Base-by-base conservation (phyloP, 2,329 filamentous ascomycete species). In the Microascus cirrosus region DNA sequence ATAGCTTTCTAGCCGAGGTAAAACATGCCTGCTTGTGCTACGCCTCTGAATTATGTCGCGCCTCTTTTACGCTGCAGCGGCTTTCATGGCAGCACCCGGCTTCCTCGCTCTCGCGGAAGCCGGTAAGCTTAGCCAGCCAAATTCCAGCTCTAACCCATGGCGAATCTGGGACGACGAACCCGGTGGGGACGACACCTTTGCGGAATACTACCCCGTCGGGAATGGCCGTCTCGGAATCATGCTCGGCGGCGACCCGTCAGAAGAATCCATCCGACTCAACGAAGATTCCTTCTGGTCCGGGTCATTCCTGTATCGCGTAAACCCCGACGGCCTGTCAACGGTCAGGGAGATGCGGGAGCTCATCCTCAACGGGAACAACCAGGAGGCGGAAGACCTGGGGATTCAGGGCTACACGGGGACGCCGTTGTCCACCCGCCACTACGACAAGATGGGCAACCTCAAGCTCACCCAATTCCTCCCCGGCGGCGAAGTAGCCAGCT, bases 211-310 rank as follows among this genome's bases (percentile, higher is more conserved):
- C 25, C 50, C 50, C 2, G 50, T 52, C 50, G 50, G 50, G 18
- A 52, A 52, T 24, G 50, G 50, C 20, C 50, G 50, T 20, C 28
- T 52, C 5, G 50, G 50, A 20, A 52, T 52, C 50, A 52, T 52
- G 24, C 22, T 52, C 11, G 24, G 24, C 25, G 28, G 35, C 7
- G 34, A 39, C 18, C 36, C 36, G 36, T 35, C 50, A 10, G 61
- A 66, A 2, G 75, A 78, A 60, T 63, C 70, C 22, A 65, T 77
- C 20, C 67, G 69, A 35, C 63, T 77, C n/a, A 77, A 77, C 58
- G 75, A 77, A 61, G 74, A 77, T 60, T 75, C 73, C 10, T 68
- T 74, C 20, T 76, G 72, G 73, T 74, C 69, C 60, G 74, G 73
- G 56, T 70, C 69, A 6, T 66, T 67, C 7, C 70, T 73, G 59